Percentiles rank a stretch among this genome's conserved stretches.
Evolutionary conservation across 768 basidiomycete species (phyloP).

Genomic region (Lanmaoa rubissima): DNA sequence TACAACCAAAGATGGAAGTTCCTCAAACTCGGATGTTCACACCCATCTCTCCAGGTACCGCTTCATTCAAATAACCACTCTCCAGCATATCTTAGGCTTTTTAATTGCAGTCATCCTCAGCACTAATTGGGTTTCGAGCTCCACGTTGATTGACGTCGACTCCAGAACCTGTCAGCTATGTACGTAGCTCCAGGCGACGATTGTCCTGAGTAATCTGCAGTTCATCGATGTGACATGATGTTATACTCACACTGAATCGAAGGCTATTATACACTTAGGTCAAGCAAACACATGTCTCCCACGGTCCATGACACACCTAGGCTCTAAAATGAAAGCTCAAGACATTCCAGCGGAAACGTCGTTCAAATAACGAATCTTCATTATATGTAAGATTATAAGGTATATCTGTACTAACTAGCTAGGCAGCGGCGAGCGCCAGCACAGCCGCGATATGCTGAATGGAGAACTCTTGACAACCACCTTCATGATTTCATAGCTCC

Average conservation of each 20-base stretch:
- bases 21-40: too few species aligned
- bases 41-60: too few species aligned
- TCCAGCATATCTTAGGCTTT: not conserved
- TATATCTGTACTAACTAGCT: constrained; percentile 15
- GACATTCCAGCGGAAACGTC: not conserved
- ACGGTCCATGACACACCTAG: not conserved
- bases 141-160: not conserved
- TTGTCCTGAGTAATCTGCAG: not conserved
- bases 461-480: not conserved
- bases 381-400: constrained; percentile 25
- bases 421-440: constrained; percentile 21
- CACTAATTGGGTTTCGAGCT: not conserved
- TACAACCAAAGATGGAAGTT: not conserved
- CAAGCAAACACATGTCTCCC: not conserved
- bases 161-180: not conserved
- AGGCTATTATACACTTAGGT: not conserved
- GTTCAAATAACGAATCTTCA: constrained; percentile 8
- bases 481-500: constrained; percentile 21
- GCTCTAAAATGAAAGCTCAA: not conserved
- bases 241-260: not conserved
- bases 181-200: not conserved
- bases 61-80: not conserved
- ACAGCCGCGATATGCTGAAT: constrained; percentile 13
- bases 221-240: not conserved
- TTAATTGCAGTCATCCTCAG: not conserved